Conservation (phyloP, 2,329 filamentous ascomycete genomes). For the Passalora sequoiae region DNA sequence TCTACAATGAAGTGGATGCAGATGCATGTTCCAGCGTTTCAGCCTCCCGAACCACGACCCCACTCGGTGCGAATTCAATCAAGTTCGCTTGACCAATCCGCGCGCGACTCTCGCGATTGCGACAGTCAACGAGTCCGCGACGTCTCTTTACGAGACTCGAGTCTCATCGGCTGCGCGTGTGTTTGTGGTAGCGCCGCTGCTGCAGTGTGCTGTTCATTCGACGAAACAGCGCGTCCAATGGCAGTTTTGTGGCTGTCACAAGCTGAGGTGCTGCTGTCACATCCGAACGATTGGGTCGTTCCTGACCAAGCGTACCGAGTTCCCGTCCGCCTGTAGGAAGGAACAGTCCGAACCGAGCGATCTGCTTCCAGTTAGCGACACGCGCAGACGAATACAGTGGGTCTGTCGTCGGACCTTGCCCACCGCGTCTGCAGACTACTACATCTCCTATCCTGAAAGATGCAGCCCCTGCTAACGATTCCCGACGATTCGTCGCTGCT, state of each 20-base stretch:
- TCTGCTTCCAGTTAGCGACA: constrained; percentile 1
- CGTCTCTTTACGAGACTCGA: no score
- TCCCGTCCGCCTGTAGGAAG: neutral
- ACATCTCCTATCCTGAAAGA: constrained; percentile 3
- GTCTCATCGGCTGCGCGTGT: neutral
- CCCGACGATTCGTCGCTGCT: constrained; percentile 5
- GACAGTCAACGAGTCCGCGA: neutral
- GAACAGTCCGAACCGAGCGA: constrained; percentile 1
- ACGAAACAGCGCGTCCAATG: neutral
- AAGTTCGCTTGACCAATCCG: constrained; percentile 2
- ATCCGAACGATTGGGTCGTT: constrained; percentile 1
- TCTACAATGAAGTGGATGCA: neutral
- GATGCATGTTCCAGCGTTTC: neutral
- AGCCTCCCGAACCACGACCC: neutral
- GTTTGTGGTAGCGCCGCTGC: constrained; percentile 4
- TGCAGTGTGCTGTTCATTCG: neutral
- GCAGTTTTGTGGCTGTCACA: constrained; percentile 1
- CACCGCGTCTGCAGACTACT: neutral
- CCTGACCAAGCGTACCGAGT: neutral
- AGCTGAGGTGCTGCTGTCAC: neutral
- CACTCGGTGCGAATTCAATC: neutral
- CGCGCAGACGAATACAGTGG: constrained; percentile 5
- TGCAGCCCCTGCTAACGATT: neutral
- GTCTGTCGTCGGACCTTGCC: constrained; percentile 6
- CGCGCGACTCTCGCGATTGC: neutral